Conservation (phyloP, 2,329 filamentous ascomycete genomes). For the Hymenoscyphus repandus region DNA sequence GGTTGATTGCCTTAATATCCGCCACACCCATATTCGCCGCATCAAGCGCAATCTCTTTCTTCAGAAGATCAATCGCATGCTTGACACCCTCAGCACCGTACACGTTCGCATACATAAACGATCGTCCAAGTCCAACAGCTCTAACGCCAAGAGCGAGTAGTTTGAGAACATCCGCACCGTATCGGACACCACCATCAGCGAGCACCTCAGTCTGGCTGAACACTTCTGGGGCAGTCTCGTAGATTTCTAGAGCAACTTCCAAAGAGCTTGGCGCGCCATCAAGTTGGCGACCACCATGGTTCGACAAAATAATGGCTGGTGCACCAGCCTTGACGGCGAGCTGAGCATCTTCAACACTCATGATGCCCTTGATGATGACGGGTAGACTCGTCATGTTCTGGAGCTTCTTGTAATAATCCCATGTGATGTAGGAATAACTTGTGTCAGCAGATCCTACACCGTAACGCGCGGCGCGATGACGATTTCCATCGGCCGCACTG, state of each 20-base stretch:
- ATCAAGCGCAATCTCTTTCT: conserved; percentile 29
- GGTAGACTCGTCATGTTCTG: conserved; percentile 10
- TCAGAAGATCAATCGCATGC: conserved; percentile 43
- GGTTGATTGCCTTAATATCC: neutral
- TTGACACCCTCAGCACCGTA: conserved; percentile 43
- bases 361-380: conserved; percentile 38
- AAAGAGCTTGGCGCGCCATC: conserved; percentile 54
- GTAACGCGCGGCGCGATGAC: conserved; percentile 17
- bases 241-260: conserved; percentile 54
- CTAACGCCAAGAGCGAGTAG: conserved; percentile 55
- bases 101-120: conserved; percentile 45
- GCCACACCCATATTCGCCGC: conserved; percentile 1
- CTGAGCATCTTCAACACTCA: conserved; percentile 54
- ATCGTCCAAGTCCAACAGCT: conserved; percentile 54
- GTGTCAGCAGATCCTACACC: conserved; percentile 15
- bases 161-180: conserved; percentile 54
- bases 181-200: conserved; percentile 54
- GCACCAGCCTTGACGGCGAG: conserved; percentile 51
- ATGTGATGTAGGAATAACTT: conserved; percentile 7
- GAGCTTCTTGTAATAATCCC: conserved; percentile 38
- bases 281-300: conserved; percentile 50
- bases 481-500: conserved; percentile 19
- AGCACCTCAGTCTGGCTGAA: conserved; percentile 41
- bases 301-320: conserved; percentile 37
- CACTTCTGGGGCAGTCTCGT: conserved; percentile 28